Percentiles rank a stretch among this genome's conserved stretches.
Evolutionary conservation across 2,329 filamentous ascomycete genomes (phyloP).

Genomic region (Chaetomium olivaceum): DNA sequence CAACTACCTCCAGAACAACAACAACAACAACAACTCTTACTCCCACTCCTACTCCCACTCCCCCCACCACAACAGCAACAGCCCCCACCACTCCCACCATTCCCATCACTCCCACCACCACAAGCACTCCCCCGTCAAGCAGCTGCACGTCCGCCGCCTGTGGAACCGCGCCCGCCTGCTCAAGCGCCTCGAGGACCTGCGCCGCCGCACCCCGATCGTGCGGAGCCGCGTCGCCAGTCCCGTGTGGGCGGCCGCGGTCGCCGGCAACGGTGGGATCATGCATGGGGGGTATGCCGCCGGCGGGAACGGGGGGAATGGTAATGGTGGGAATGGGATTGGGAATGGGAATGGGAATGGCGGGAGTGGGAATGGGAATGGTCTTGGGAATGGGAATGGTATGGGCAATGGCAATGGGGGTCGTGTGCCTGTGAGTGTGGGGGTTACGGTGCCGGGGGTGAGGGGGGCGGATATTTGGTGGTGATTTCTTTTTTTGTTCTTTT

Average conservation of each 20-base stretch:
- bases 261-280: not conserved
- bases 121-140: not conserved
- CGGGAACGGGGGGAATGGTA: too few species aligned
- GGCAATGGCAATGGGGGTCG: conserved; percentile 8
- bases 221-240: conserved; percentile 7
- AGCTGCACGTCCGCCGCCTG: conserved; percentile 32
- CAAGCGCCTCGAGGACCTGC: conserved; percentile 29
- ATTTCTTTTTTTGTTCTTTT: not conserved
- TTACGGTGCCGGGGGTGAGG: conserved; percentile 12
- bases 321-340: too few species aligned
- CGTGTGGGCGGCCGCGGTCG: conserved; percentile 2
- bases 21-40: not conserved
- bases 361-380: too few species aligned
- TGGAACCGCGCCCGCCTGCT: conserved; percentile 31
- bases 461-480: conserved; percentile 25
- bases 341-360: not conserved
- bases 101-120: too few species aligned
- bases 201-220: not conserved
- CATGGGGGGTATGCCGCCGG: not conserved
- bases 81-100: not conserved
- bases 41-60: not conserved
- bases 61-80: not conserved
- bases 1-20: not conserved
- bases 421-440: conserved; percentile 21
- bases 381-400: not conserved